Conservation (phyloP, 1,139 yeast species). For the Taphrina populina region DNA sequence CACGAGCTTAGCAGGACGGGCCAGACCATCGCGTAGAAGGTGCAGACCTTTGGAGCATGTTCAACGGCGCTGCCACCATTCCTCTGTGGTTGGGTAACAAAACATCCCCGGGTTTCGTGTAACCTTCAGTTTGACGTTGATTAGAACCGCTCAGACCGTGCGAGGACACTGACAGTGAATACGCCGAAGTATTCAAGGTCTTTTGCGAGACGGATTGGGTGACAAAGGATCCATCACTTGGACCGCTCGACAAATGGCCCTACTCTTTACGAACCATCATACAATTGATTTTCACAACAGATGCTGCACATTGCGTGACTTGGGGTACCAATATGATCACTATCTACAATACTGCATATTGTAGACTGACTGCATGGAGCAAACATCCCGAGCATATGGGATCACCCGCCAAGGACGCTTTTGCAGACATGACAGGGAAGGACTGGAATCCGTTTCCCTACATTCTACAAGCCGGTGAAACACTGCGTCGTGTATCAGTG, state of each 20-base stretch:
- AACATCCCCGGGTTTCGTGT: too few relatives aligned
- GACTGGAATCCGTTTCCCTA: background rate
- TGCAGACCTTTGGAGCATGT: too few relatives aligned
- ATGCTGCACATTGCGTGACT: conserved; percentile 1
- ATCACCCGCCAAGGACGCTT: conserved; percentile 2
- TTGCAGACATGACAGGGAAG: conserved; percentile 3
- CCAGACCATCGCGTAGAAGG: too few relatives aligned
- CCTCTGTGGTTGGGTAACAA: too few relatives aligned
- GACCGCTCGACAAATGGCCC: conserved; percentile 2
- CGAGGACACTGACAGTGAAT: background rate
- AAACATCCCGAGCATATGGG: conserved; percentile 11
- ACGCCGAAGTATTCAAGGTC: background rate
- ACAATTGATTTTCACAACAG: background rate
- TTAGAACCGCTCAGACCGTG: conserved; percentile 4
- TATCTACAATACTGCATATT: conserved; percentile 13
- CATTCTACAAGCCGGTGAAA: background rate
- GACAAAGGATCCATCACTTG: conserved; percentile 5
- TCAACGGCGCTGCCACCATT: too few relatives aligned
- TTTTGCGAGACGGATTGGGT: conserved; percentile 9
- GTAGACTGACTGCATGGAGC: conserved; percentile 1
- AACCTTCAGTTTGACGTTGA: too few relatives aligned
- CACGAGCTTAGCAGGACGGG: too few relatives aligned
- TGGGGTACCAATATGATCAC: conserved; percentile 3
- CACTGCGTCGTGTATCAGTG: background rate
- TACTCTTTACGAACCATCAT: conserved; percentile 3